Conservation (phyloP, 768 basidiomycete genomes). For the Hydnomerulius pinastri region DNA sequence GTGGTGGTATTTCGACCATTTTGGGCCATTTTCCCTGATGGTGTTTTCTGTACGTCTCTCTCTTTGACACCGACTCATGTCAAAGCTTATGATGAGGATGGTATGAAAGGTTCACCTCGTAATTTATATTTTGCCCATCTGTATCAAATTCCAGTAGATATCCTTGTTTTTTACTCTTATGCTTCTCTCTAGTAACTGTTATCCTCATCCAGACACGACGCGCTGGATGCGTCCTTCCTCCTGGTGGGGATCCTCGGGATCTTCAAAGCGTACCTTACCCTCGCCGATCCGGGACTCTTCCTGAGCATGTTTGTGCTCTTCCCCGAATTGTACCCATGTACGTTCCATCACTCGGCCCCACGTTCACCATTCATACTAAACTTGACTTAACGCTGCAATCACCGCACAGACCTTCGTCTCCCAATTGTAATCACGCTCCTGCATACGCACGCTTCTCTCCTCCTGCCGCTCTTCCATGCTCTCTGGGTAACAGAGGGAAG, state of each 20-base stretch:
- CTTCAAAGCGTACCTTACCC: constrained; percentile 91
- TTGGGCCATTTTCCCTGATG: constrained; percentile 92
- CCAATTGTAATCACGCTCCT: constrained; percentile 83
- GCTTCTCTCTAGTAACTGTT: neutral
- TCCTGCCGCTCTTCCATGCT: constrained; percentile 89
- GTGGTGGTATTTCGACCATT: constrained; percentile 99
- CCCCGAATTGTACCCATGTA: constrained; percentile 82
- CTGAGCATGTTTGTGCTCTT: constrained; percentile 78
- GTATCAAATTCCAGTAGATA: constrained; percentile 82
- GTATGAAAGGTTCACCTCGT: constrained; percentile 73
- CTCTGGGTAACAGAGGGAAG: constrained; percentile 91
- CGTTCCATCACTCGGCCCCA: constrained; percentile 30
- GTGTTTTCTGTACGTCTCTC: constrained; percentile 84
- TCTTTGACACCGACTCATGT: too few species aligned
- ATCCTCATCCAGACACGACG: constrained; percentile 69
- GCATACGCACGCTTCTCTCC: constrained; percentile 79
- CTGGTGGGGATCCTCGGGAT: constrained; percentile 75
- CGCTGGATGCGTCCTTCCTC: constrained; percentile 76
- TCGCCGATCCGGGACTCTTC: constrained; percentile 88
- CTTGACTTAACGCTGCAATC: neutral
- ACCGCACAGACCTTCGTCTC: constrained; percentile 69
- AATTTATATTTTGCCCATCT: constrained; percentile 82
- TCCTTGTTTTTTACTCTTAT: neutral
- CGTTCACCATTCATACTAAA: neutral
- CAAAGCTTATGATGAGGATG: too few species aligned